Percentiles rank a stretch among this genome's conserved stretches.
Conservation (phyloP, 768 basidiomycete species). For the Suillus paluster region DNA sequence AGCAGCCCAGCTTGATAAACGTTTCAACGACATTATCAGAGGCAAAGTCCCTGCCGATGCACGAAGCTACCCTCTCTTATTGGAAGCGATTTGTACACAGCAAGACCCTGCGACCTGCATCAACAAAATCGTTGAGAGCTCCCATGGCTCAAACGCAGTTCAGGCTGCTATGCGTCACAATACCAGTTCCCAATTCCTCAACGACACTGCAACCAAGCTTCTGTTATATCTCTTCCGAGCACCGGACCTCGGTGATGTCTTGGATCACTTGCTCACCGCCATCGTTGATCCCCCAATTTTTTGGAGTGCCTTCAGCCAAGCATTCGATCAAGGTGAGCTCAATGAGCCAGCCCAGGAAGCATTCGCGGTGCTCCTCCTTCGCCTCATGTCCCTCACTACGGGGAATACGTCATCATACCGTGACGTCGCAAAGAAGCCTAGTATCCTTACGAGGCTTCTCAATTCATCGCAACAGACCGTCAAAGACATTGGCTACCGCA, state of each 20-base stretch:
- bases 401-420: slow-evolving; percentile 42
- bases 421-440: slow-evolving; percentile 37
- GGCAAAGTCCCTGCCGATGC: slow-evolving; percentile 32
- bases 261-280: slow-evolving; percentile 41
- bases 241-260: slow-evolving; percentile 43
- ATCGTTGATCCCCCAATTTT: slow-evolving; percentile 57
- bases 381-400: slow-evolving; percentile 47
- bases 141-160: slow-evolving; percentile 41
- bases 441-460: slow-evolving; percentile 30
- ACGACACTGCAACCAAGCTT: slow-evolving; percentile 42
- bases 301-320: slow-evolving; percentile 44
- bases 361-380: slow-evolving; percentile 54
- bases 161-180: slow-evolving; percentile 47
- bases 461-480: slow-evolving; percentile 28
- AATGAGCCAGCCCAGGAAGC: slow-evolving; percentile 38
- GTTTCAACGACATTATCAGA: slow-evolving; percentile 37
- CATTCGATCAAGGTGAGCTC: slow-evolving; percentile 40
- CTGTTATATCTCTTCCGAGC: slow-evolving; percentile 45
- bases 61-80: slow-evolving; percentile 38
- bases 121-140: slow-evolving; percentile 39
- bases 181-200: slow-evolving; percentile 42
- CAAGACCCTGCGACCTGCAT: slow-evolving; percentile 43
- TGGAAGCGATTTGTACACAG: slow-evolving; percentile 50
- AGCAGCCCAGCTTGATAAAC: slow-evolving; percentile 33
- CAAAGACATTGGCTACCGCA: slow-evolving; percentile 38